A percentile compares a stretch with the other conserved stretches of the same genome.
Evolutionary conservation across 768 basidiomycete genomes (phyloP).

Genomic region (Hypholoma fasciculare): DNA sequence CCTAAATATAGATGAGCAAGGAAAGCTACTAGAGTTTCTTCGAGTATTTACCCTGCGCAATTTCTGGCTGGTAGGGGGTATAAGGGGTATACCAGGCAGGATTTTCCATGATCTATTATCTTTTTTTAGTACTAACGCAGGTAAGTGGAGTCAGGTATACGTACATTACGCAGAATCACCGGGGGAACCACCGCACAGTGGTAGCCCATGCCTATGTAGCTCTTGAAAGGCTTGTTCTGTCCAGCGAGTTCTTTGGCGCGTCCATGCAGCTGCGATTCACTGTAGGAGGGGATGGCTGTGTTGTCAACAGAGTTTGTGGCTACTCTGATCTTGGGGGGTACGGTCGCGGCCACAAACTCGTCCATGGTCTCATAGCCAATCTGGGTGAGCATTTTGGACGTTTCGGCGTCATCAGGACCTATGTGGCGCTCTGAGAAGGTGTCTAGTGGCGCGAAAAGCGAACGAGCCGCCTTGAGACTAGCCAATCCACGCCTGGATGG

Average conservation of each 20-base stretch:
- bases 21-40: not conserved
- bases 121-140: slow-evolving; percentile 20
- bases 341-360: slow-evolving; percentile 78
- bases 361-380: slow-evolving; percentile 90
- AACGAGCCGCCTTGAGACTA: slow-evolving; percentile 56
- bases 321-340: slow-evolving; percentile 81
- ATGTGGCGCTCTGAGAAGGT: slow-evolving; percentile 90
- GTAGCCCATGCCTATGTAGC: slow-evolving; percentile 98
- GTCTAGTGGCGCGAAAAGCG: slow-evolving; percentile 85
- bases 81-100: slow-evolving; percentile 98
- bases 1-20: slow-evolving; percentile 44
- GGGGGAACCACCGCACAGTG: slow-evolving; percentile 94
- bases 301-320: slow-evolving; percentile 60
- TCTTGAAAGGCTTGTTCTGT: slow-evolving; percentile 82
- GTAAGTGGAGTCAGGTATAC: slow-evolving; percentile 6
- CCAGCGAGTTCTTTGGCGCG: slow-evolving; percentile 77
- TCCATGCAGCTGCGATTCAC: slow-evolving; percentile 81
- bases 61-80: slow-evolving; percentile 95
- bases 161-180: slow-evolving; percentile 88
- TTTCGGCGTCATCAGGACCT: slow-evolving; percentile 86
- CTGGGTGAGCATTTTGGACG: slow-evolving; percentile 75
- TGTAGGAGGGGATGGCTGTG: slow-evolving; percentile 69
- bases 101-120: slow-evolving; percentile 79
- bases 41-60: slow-evolving; percentile 79
- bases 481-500: slow-evolving; percentile 47